phyloP scores from a whole-genome alignment of 805 yeast genomes.

The Brettanomyces anomalus region DNA sequence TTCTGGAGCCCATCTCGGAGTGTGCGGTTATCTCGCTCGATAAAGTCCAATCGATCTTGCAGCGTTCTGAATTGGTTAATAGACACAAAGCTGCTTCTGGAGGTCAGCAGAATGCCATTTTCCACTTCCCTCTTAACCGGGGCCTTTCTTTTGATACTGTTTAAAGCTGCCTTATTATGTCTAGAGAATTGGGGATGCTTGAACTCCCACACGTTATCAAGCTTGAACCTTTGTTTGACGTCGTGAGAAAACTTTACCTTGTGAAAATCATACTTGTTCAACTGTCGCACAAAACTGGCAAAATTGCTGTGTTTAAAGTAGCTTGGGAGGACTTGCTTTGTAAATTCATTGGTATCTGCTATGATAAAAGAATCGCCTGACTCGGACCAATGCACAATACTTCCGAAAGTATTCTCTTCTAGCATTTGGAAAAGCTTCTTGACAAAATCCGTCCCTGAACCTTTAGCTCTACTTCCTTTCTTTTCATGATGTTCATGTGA shows the following conservation, averaged over 20 bases:
- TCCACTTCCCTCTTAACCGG: slow-evolving; percentile 32
- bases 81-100: slow-evolving; percentile 12
- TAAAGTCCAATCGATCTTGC: slow-evolving; percentile 21
- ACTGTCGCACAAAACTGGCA: slow-evolving; percentile 89
- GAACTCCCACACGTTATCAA: slow-evolving; percentile 65
- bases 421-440: slow-evolving; percentile 77
- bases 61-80: slow-evolving; percentile 16
- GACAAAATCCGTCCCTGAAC: slow-evolving; percentile 48
- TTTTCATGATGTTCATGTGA: too few species aligned
- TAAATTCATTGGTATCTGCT: slow-evolving; percentile 81
- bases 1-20: slow-evolving; percentile 26
- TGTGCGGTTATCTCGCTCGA: slow-evolving; percentile 20
- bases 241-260: slow-evolving; percentile 74
- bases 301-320: slow-evolving; percentile 94
- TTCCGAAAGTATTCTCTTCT: slow-evolving; percentile 66
- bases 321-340: slow-evolving; percentile 78
- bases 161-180: slow-evolving; percentile 70
- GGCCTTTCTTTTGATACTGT: slow-evolving; percentile 78
- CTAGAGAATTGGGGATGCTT: slow-evolving; percentile 80
- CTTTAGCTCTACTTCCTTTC: slow-evolving; percentile 1
- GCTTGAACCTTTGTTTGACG: slow-evolving; percentile 56
- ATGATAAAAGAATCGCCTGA: slow-evolving; percentile 86
- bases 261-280: slow-evolving; percentile 96
- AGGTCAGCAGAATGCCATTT: slow-evolving; percentile 5
- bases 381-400: slow-evolving; percentile 78